Evolutionary conservation across 306 rosid genomes (phyloP).

Genomic region (Herpetospermum pedunculosum): DNA sequence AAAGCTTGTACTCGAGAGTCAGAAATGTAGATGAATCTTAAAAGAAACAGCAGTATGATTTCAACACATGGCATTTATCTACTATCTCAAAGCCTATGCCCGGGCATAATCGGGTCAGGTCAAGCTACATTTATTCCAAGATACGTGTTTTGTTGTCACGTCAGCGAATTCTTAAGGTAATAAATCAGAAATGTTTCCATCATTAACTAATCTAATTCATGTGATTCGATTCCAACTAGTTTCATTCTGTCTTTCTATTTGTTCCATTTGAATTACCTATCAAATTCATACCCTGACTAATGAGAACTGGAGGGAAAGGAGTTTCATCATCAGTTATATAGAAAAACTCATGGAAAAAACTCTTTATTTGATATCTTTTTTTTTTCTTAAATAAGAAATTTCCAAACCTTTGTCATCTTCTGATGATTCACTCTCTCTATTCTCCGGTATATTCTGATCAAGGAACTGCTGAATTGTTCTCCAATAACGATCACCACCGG

Average conservation of each 20-base stretch:
- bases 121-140: background rate
- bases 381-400: background rate
- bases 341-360: background rate
- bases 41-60: background rate
- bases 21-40: background rate
- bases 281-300: background rate
- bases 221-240: background rate
- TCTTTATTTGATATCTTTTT: background rate
- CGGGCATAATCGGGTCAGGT: background rate
- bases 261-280: background rate
- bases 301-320: background rate
- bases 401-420: conserved; percentile 12
- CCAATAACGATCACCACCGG: conserved; percentile 94
- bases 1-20: background rate
- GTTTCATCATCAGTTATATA: background rate
- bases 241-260: background rate
- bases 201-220: background rate
- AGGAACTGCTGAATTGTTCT: conserved; percentile 64
- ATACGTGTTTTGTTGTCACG: background rate
- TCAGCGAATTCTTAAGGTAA: background rate
- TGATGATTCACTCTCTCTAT: conserved; percentile 38
- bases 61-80: background rate
- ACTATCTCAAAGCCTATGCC: background rate
- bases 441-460: conserved; percentile 40
- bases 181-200: background rate